Evolutionary conservation across 345 rosid genomes (phyloP).

Genomic region (Boechera stricta): DNA sequence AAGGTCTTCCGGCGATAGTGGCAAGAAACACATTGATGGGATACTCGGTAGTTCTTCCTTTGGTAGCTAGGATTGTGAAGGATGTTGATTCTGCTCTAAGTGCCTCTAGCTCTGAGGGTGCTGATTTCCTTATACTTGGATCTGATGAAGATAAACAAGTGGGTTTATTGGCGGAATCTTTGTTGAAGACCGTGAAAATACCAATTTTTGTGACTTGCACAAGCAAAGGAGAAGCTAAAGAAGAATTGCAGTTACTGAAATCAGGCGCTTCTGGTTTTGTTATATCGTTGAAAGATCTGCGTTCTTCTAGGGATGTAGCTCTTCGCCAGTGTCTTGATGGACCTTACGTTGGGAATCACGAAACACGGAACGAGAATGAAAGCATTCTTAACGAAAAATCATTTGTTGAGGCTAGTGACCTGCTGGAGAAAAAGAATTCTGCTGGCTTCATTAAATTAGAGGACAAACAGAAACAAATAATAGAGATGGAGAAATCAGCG

Average conservation of each 20-base stretch:
- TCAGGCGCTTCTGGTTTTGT: constrained; percentile 85
- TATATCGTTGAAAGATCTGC: constrained; percentile 70
- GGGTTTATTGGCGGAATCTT: constrained; percentile 49
- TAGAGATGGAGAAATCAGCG: constrained; percentile 70
- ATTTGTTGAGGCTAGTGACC: constrained; percentile 41
- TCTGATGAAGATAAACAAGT: constrained; percentile 46
- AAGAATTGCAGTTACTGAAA: constrained; percentile 47
- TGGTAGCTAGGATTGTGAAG: constrained; percentile 82
- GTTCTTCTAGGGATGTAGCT: constrained; percentile 56
- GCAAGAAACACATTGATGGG: constrained; percentile 87
- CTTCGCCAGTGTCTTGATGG: constrained; percentile 56
- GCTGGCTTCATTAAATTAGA: constrained; percentile 72
- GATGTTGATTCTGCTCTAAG: constrained; percentile 61
- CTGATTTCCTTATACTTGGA: constrained; percentile 80
- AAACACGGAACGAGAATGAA: constrained; percentile 40
- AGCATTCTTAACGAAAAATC: constrained; percentile 31
- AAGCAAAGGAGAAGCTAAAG: constrained; percentile 41
- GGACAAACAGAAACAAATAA: constrained; percentile 68
- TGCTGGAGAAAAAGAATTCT: constrained; percentile 39
- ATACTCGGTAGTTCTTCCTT: constrained; percentile 76
- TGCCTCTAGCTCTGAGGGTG: constrained; percentile 92
- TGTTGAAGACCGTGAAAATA: constrained; percentile 64
- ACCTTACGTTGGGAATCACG: constrained; percentile 35
- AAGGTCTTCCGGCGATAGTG: constrained; percentile 91
- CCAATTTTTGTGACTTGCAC: constrained; percentile 56